phyloP scores from a whole-genome alignment of 2,329 filamentous ascomycete species.

The Pyrenochaeta sp. region DNA sequence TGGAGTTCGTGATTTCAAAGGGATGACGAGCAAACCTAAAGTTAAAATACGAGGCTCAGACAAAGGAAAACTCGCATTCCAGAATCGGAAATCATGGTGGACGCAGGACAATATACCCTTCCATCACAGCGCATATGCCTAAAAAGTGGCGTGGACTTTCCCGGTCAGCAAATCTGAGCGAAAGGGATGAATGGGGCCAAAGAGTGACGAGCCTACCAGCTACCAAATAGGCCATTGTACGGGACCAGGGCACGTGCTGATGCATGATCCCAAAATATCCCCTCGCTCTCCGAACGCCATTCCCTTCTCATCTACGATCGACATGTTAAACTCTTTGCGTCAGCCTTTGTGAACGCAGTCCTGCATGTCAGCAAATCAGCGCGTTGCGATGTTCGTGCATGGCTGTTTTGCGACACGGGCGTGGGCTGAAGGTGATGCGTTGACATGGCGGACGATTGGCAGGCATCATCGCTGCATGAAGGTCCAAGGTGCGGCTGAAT shows the following conservation, averaged over 20 bases:
- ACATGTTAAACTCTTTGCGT: not conserved
- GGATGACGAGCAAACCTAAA: not conserved
- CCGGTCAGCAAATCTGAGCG: slow-evolving; percentile 1
- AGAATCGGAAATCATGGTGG: not conserved
- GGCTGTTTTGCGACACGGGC: slow-evolving; percentile 4
- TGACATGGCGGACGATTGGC: not conserved
- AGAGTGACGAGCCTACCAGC: slow-evolving; percentile 6
- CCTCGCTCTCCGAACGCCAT: slow-evolving; percentile 3
- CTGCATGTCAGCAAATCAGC: not conserved
- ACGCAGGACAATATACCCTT: not conserved
- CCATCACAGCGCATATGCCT: not conserved
- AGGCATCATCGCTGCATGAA: not conserved
- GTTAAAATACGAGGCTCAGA: not conserved
- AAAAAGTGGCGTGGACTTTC: not conserved
- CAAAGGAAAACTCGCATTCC: too few species aligned
- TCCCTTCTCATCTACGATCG: not conserved
- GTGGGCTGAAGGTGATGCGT: slow-evolving; percentile 3
- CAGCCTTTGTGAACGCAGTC: not conserved
- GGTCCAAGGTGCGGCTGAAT: slow-evolving; percentile 4
- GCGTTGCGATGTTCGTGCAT: slow-evolving; percentile 1
- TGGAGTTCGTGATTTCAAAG: slow-evolving; percentile 5
- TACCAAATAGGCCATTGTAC: slow-evolving; percentile 13
- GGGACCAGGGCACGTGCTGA: slow-evolving; percentile 7
- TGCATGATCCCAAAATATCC: slow-evolving; percentile 5
- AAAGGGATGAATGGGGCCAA: slow-evolving; percentile 3